A percentile compares a stretch with the other conserved stretches of the same genome.
These are phyloP conservation scores for Penicillium bovifimosum DNA, from an alignment of 495 filamentous ascomycete genomes.

Conservation along the genomic window DNA sequence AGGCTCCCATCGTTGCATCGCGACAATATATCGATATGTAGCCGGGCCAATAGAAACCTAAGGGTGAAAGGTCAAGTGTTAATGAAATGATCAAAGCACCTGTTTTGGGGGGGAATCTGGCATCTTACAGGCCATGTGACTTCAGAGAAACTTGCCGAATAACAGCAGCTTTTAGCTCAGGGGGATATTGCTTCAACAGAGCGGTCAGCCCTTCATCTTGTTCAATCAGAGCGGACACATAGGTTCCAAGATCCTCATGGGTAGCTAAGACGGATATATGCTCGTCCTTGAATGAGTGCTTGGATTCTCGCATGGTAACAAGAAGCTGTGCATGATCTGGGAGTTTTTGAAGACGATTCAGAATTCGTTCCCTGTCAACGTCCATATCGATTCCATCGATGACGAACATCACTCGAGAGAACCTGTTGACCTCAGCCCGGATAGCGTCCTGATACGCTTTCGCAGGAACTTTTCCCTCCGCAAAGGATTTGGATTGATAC, in stretches of 20 bases:
- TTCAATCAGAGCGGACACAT: constrained; percentile 13
- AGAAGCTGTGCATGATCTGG: constrained; percentile 32
- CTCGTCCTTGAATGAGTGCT: background rate
- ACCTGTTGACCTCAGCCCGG: constrained; percentile 29
- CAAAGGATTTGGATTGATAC: constrained; percentile 20
- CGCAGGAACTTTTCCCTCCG: constrained; percentile 18
- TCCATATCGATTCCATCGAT: constrained; percentile 30
- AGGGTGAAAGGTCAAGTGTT: background rate
- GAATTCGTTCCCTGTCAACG: constrained; percentile 28
- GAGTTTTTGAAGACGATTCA: constrained; percentile 32
- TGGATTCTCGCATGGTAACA: constrained; percentile 26
- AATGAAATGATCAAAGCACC: background rate
- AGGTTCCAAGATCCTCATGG: constrained; percentile 18
- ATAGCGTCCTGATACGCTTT: constrained; percentile 34
- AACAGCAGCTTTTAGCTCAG: constrained; percentile 14
- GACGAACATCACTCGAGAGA: constrained; percentile 29
- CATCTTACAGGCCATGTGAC: constrained; percentile 27
- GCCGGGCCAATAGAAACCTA: constrained; percentile 29
- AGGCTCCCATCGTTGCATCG: constrained; percentile 19
- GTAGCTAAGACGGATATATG: constrained; percentile 13
- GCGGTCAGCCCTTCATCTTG: constrained; percentile 5
- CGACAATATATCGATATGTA: constrained; percentile 27
- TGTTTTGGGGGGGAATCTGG: too few relatives aligned
- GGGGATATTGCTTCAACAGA: constrained; percentile 9
- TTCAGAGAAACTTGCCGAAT: constrained; percentile 18